Evolutionary conservation across 495 filamentous ascomycete genomes (phyloP).

Genomic region (Apiosordaria backusii): DNA sequence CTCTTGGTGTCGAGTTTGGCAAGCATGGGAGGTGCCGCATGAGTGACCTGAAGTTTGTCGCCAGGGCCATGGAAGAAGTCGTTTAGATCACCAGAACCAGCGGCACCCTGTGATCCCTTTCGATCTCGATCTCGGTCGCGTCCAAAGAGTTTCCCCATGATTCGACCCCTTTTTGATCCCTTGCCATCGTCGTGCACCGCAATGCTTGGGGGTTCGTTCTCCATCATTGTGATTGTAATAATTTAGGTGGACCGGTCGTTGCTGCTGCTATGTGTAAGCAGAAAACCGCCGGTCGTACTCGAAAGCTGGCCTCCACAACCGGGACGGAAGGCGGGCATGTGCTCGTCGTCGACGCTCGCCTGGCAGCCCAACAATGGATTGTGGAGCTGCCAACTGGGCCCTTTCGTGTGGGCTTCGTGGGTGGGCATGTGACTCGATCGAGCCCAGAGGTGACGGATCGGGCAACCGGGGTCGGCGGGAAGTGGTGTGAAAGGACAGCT

Average conservation of each 20-base stretch:
- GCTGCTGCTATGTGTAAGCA: neutral
- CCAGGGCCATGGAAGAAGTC: slow-evolving; percentile 44
- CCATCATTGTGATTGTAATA: slow-evolving; percentile 34
- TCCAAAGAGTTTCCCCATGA: slow-evolving; percentile 51
- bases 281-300: neutral
- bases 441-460: slow-evolving; percentile 8
- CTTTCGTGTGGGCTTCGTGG: slow-evolving; percentile 13
- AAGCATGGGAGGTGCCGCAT: slow-evolving; percentile 40
- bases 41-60: slow-evolving; percentile 40
- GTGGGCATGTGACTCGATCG: slow-evolving; percentile 18
- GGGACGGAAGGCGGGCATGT: slow-evolving; percentile 19
- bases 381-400: slow-evolving; percentile 21
- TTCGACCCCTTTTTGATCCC: slow-evolving; percentile 38
- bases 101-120: slow-evolving; percentile 40
- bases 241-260: slow-evolving; percentile 7
- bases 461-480: slow-evolving; percentile 9
- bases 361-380: slow-evolving; percentile 21
- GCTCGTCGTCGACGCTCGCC: slow-evolving; percentile 10
- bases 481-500: neutral
- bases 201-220: slow-evolving; percentile 38
- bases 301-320: slow-evolving; percentile 4
- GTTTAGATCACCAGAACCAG: slow-evolving; percentile 38
- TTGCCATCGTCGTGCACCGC: slow-evolving; percentile 36
- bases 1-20: slow-evolving; percentile 46
- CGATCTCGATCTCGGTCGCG: slow-evolving; percentile 36